These are phyloP conservation scores for Penicillium sclerotiorum DNA, from an alignment of 2,329 filamentous ascomycete species.

Conservation along the genomic window DNA sequence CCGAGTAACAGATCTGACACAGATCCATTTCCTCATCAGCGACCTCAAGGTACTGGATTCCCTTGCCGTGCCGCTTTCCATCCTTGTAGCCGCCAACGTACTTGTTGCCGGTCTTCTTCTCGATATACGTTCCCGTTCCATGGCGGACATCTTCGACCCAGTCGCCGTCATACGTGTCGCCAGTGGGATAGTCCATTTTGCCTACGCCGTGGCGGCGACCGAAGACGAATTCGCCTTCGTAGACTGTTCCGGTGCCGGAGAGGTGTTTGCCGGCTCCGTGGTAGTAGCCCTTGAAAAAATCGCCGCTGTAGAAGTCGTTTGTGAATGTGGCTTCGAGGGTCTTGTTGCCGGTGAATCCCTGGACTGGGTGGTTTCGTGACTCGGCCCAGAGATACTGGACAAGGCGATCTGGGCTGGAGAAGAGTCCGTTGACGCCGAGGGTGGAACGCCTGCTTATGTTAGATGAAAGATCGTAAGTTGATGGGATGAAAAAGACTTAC, in stretches of 20 bases:
- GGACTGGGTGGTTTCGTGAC: slow-evolving; percentile 49
- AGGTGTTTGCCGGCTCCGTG: slow-evolving; percentile 61
- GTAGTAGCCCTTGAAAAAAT: slow-evolving; percentile 51
- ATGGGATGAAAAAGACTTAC: slow-evolving; percentile 25
- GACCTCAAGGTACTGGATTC: slow-evolving; percentile 64
- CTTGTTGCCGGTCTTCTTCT: slow-evolving; percentile 60
- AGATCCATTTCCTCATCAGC: slow-evolving; percentile 62
- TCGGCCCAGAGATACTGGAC: slow-evolving; percentile 49
- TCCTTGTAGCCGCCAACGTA: slow-evolving; percentile 64
- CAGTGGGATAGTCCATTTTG: slow-evolving; percentile 59
- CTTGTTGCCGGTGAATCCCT: slow-evolving; percentile 49
- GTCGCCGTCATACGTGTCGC: slow-evolving; percentile 52
- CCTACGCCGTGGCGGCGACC: slow-evolving; percentile 59
- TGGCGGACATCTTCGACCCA: slow-evolving; percentile 53
- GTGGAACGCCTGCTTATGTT: slow-evolving; percentile 30
- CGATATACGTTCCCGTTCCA: slow-evolving; percentile 60
- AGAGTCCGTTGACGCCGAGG: slow-evolving; percentile 37
- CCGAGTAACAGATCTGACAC: slow-evolving; percentile 66
- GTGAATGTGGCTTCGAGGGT: slow-evolving; percentile 57
- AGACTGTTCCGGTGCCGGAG: slow-evolving; percentile 57
- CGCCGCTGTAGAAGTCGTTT: slow-evolving; percentile 59
- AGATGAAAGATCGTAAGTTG: not conserved
- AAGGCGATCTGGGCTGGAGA: slow-evolving; percentile 42
- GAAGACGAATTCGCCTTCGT: slow-evolving; percentile 58
- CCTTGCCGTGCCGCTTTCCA: slow-evolving; percentile 63